phyloP scores from a whole-genome alignment of 2,329 filamentous ascomycete genomes.

The Pseudogymnoascus verrucosus region DNA sequence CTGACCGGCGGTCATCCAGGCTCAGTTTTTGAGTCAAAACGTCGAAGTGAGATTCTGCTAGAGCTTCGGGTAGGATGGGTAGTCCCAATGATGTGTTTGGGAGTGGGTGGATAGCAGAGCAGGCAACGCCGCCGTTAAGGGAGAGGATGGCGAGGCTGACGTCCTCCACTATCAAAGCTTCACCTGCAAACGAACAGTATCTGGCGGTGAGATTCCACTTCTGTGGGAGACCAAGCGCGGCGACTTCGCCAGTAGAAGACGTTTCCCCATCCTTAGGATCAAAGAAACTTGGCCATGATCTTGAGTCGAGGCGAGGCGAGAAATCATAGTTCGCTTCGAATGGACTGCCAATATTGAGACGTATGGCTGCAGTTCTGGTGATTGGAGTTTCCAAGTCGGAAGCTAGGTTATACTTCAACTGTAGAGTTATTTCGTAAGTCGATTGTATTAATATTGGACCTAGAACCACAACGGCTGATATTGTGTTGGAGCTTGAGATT shows the following conservation, averaged over 20 bases:
- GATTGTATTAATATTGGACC: conserved; percentile 43
- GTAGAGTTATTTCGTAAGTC: conserved; percentile 62
- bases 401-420: conserved; percentile 67
- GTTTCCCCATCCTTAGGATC: conserved; percentile 37
- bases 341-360: conserved; percentile 67
- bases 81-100: conserved; percentile 24
- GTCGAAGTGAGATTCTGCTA: conserved; percentile 65
- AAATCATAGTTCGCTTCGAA: conserved; percentile 93
- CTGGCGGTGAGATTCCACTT: conserved; percentile 70
- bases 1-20: conserved; percentile 73
- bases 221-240: conserved; percentile 61
- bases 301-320: conserved; percentile 65
- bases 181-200: conserved; percentile 68
- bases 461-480: conserved; percentile 40
- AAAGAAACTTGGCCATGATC: conserved; percentile 85
- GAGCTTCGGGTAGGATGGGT: conserved; percentile 55
- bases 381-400: conserved; percentile 77
- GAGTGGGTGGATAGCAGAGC: conserved; percentile 37
- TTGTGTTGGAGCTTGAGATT: conserved; percentile 39
- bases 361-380: conserved; percentile 60
- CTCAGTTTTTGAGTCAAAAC: conserved; percentile 67
- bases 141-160: conserved; percentile 55
- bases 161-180: conserved; percentile 52
- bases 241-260: conserved; percentile 10
- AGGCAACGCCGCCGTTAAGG: conserved; percentile 55